Conservation (phyloP, 192 early-diverging fungal genomes). For the Podila epigama region DNA sequence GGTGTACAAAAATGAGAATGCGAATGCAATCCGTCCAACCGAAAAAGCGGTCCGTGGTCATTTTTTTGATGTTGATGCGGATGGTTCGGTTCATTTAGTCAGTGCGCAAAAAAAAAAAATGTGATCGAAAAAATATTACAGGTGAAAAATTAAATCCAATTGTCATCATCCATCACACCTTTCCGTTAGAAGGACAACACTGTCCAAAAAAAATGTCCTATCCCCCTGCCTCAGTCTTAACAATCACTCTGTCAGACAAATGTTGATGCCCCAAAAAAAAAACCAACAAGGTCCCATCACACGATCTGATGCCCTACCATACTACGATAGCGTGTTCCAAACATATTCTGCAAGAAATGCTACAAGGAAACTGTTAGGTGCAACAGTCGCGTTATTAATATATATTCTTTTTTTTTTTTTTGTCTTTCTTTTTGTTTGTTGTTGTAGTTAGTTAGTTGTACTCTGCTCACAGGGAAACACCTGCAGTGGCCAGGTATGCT, state of each 20-base stretch:
- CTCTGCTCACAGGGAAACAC: slow-evolving; percentile 24
- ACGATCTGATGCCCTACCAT: too few species aligned
- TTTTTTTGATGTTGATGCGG: not conserved
- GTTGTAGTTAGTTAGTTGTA: not conserved
- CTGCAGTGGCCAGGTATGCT: slow-evolving; percentile 18
- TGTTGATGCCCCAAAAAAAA: too few species aligned
- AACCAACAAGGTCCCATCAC: too few species aligned
- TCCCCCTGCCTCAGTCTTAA: too few species aligned
- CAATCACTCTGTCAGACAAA: too few species aligned
- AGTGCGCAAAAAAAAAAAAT: not conserved
- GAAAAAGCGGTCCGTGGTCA: not conserved
- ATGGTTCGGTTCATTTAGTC: not conserved
- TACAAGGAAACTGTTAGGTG: too few species aligned
- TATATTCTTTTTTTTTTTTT: not conserved
- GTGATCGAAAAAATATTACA: not conserved
- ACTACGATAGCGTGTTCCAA: too few species aligned
- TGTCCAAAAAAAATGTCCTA: too few species aligned
- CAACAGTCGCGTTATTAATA: not conserved
- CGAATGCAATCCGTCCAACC: too few species aligned
- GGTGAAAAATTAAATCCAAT: too few species aligned
- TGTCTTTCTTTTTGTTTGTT: not conserved
- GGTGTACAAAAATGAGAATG: not conserved
- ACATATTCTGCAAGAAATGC: too few species aligned
- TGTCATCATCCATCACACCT: not conserved
- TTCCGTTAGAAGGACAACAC: not conserved